Evolutionary conservation across 2,329 filamentous ascomycete species (phyloP), one percentile per base, ranked within the genome.

Genomic region (Tolypocladium endophyticum): DNA sequence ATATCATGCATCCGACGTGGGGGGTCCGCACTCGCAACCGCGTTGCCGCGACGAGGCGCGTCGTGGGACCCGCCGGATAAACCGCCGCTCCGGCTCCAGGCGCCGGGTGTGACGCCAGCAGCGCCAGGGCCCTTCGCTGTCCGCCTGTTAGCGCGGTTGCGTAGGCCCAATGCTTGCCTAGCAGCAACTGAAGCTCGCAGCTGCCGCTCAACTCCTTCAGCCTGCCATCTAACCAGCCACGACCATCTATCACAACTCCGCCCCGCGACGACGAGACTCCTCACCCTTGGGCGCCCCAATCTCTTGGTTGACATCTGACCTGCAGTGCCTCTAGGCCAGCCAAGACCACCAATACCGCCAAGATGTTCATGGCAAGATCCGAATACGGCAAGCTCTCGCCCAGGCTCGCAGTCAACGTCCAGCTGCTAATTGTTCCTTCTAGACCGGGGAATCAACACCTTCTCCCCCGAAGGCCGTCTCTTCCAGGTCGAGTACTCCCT

Each of bases 401-500:
- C 57, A 59, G 20, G 30, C 50, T 54, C 50, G 30, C 20, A 2
- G 30, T 35, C 30, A 23, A 2, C 28, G 33, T 30, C 25, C 33
- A 56, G 20, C 28, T 14, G 60, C 68, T 70, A 63, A 70, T 64
- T 25, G 55, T 55, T 45, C 9, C 25, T 1, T 56, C n/a, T 68
- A 97, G 92, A 97, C 82, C 92, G 93, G 78, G 93, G 93, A 72
- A 97, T 97, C 86, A 97, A 97, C 85, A 99, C 94, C 84, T 99
- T 99, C 86, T 99, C 94, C 70, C 94, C 94, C 63, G 94, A 99
- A 85, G 94, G 94, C 72, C 94, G 94, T 78, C 90, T 99, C 76
- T 99, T 99, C 85, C 94, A 99, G 82, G 94, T 99, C 81, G 94
- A 99, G 88, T 99, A 99, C 86, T 97, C 94, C 62, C 89, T 99